Conservation (phyloP, 108 stramenopile genomes). For the Schizochytrium sp. region DNA sequence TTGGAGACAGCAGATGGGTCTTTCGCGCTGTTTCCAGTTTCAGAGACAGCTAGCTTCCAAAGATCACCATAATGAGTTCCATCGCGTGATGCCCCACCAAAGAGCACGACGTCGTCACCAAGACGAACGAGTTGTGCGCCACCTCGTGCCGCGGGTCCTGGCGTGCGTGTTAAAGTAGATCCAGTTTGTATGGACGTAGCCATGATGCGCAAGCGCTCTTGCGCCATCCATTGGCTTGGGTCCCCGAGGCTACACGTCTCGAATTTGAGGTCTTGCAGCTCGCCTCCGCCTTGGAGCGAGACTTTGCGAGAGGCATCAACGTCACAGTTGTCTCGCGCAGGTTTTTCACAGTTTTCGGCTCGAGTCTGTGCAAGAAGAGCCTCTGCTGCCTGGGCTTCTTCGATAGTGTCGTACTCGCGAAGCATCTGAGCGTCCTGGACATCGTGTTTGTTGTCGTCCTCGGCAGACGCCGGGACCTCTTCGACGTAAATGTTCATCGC, state of each 20-base stretch:
- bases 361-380: background rate
- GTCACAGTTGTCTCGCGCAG: background rate
- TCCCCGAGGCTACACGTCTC: background rate
- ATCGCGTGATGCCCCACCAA: background rate
- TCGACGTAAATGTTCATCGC: background rate
- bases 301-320: background rate
- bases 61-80: background rate
- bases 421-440: background rate
- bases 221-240: background rate
- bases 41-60: background rate
- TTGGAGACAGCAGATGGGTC: background rate
- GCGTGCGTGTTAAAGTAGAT: too few species aligned
- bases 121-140: too few species aligned
- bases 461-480: background rate
- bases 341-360: background rate
- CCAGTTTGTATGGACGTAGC: too few species aligned
- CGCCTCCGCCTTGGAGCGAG: background rate
- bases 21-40: background rate
- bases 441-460: background rate
- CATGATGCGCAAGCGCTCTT: background rate
- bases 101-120: background rate
- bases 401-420: background rate
- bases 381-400: background rate
- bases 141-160: too few species aligned
- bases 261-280: background rate